Percentiles rank a stretch among this genome's conserved stretches.
Evolutionary conservation across 169 alveolate species (phyloP).

Genomic region (Cryptosporidium ubiquitum): DNA sequence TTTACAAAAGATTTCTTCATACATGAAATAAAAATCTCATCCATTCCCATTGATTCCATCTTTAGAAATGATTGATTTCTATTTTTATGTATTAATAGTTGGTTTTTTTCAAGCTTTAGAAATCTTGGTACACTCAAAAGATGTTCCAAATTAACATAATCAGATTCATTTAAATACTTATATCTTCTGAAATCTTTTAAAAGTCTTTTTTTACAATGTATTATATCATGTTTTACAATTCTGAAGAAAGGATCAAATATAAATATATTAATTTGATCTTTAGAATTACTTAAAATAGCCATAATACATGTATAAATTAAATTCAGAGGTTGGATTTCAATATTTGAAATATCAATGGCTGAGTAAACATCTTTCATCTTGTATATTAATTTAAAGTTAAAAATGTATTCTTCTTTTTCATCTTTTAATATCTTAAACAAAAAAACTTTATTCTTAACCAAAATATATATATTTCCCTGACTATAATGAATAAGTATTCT

Average conservation of each 20-base stretch:
- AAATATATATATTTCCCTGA: constrained; percentile 11
- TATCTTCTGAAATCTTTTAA: constrained; percentile 10
- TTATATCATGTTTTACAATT: constrained; percentile 30
- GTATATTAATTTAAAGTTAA: constrained; percentile 21
- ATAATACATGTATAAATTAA: constrained; percentile 15
- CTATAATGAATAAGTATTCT: not conserved
- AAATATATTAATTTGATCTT: constrained; percentile 33
- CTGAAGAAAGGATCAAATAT: constrained; percentile 47
- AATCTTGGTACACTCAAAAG: constrained; percentile 41
- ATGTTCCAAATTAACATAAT: constrained; percentile 29
- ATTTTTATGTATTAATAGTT: constrained; percentile 39
- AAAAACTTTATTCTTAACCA: constrained; percentile 15
- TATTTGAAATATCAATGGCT: constrained; percentile 24
- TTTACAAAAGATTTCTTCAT: not conserved
- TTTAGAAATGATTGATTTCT: constrained; percentile 43
- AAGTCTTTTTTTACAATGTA: constrained; percentile 10
- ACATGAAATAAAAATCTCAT: constrained; percentile 1
- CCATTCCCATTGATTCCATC: not conserved
- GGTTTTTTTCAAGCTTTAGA: constrained; percentile 1
- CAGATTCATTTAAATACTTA: constrained; percentile 20
- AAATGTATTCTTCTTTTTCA: not conserved
- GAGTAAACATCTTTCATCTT: constrained; percentile 17
- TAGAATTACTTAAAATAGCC: constrained; percentile 24
- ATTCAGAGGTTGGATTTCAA: not conserved
- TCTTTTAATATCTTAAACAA: not conserved